phyloP scores from a whole-genome alignment of 495 filamentous ascomycete species.

The Aspergillus sparsus region DNA sequence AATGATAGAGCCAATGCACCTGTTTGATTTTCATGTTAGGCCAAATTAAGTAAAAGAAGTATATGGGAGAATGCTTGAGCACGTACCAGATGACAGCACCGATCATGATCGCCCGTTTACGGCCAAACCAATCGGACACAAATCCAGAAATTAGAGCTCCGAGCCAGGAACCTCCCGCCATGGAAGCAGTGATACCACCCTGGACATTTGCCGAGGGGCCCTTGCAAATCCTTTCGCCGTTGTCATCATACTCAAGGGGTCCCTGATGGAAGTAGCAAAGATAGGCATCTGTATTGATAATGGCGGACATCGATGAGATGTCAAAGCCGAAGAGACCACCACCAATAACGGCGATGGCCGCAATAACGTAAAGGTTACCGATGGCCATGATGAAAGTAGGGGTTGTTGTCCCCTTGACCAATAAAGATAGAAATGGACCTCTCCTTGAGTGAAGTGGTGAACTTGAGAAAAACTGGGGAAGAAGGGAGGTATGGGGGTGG shows the following conservation, averaged over 20 bases:
- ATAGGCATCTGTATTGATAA: constrained; percentile 59
- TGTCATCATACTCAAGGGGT: constrained; percentile 26
- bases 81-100: constrained; percentile 64
- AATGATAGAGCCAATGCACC: constrained; percentile 65
- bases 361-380: constrained; percentile 73
- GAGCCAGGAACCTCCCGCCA: constrained; percentile 76
- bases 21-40: constrained; percentile 25
- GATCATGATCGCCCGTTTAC: constrained; percentile 66
- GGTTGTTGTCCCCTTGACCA: not conserved
- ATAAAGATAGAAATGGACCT: not conserved
- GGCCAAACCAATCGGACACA: constrained; percentile 65
- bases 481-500: constrained; percentile 3
- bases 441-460: not conserved
- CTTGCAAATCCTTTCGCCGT: constrained; percentile 35
- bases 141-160: constrained; percentile 68
- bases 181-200: constrained; percentile 66
- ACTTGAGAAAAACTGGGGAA: constrained; percentile 13
- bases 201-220: constrained; percentile 52
- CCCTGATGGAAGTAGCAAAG: constrained; percentile 65
- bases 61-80: not conserved
- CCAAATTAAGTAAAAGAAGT: not conserved
- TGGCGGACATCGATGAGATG: constrained; percentile 80
- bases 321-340: constrained; percentile 83
- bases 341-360: constrained; percentile 73
- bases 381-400: constrained; percentile 30